Base-by-base conservation (phyloP, 441 rosid genomes). In the Populus trichocarpa region DNA sequence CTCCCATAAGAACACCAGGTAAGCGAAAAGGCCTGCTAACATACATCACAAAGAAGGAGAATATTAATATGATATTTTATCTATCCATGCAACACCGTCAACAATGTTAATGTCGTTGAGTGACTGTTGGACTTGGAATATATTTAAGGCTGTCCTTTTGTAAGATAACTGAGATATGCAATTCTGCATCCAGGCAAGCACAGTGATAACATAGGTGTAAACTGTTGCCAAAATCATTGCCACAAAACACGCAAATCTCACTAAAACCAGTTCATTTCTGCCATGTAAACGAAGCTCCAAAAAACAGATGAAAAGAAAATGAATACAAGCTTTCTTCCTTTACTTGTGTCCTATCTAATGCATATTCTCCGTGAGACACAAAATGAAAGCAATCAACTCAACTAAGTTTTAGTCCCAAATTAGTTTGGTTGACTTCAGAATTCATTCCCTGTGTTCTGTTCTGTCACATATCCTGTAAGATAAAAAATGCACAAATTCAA, bases 1-100 rank as follows among this genome's bases (percentile, higher is more conserved):
- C 99, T 81, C 99, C 99, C 30, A 96, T 94, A 33, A 93, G 95
- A 87, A 94, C 80, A 72, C 94, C 90, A 20, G 99, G 98, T 64
- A 96, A 84, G 65, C 97, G 89, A 73, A 93, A 90, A 71, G 93
- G 97, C 92, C 99, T 96, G 85, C 2, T 3, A 28, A 67, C 46
- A 77, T 12, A 70, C 20, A 67, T 53, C 22, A 78, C 33, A 69
- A 68, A 82, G 18, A 78, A 40, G 63, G 61, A 76, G 23, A 33
- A 8, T 11, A 8, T 50, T 8, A 35, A 13, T 32, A 35, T 69
- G 38, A 5, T 72, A 67, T 32, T 50, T 33, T 50, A 64, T 50
- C 63, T 33, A 38, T 16, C 22, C 18, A 66, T 16, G 22, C 13
- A 57, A 18, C 18, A 14, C 22, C 6, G 1, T 57, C 63, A 57